These are phyloP conservation scores for Aspergillus ochraceus DNA, from an alignment of 2,329 filamentous ascomycete genomes.

Conservation along the genomic window DNA sequence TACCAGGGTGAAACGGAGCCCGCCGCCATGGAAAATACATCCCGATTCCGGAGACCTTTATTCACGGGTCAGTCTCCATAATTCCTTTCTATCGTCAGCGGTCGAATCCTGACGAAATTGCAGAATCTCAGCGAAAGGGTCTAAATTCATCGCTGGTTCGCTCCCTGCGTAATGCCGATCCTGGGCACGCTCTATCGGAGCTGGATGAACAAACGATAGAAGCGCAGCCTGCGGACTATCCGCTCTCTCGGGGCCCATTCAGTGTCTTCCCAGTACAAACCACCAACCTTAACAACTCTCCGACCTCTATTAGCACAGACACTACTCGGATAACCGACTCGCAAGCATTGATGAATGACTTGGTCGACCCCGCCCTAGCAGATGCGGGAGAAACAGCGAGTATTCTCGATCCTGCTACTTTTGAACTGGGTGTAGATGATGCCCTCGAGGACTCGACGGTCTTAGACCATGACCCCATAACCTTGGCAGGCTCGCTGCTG, in stretches of 20 bases:
- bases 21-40: slow-evolving; percentile 19
- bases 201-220: background rate
- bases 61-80: slow-evolving; percentile 41
- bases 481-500: background rate
- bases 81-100: background rate
- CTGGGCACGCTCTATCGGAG: background rate
- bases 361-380: background rate
- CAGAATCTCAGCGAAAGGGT: slow-evolving; percentile 4
- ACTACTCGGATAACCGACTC: background rate
- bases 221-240: background rate
- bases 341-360: background rate
- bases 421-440: background rate
- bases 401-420: background rate
- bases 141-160: slow-evolving; percentile 15
- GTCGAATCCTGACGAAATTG: background rate
- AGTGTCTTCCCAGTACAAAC: background rate
- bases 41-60: slow-evolving; percentile 44
- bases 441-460: background rate
- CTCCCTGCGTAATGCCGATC: background rate
- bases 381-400: background rate
- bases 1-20: background rate
- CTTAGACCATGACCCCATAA: background rate
- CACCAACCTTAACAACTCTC: no score
- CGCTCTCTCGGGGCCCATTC: background rate
- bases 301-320: background rate